Conservation (phyloP, 1,284 basidiomycete species). For the Exobasidium rhododendri region DNA sequence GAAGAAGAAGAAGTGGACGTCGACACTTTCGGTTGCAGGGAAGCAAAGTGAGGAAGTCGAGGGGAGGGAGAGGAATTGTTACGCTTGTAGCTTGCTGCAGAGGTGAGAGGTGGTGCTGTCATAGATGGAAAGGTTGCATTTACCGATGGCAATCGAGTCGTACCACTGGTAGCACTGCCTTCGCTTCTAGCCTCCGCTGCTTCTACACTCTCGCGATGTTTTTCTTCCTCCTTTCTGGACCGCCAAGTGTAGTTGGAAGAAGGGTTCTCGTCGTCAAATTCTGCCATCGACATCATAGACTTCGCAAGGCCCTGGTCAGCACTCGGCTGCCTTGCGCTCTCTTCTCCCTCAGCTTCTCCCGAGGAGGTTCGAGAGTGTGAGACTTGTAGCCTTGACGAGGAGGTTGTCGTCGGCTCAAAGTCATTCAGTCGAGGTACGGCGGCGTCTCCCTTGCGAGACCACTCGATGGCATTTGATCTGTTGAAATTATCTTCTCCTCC, state of each 20-base stretch:
- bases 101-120: neutral
- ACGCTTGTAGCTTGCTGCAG: neutral
- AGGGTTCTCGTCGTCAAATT: neutral
- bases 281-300: neutral
- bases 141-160: neutral
- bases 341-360: neutral
- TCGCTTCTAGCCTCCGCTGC: neutral
- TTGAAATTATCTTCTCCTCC: too few species aligned
- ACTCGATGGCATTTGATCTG: neutral
- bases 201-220: neutral
- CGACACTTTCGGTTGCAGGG: neutral
- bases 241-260: constrained; percentile 11
- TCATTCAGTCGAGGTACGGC: neutral
- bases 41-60: constrained; percentile 9
- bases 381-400: neutral
- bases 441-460: neutral
- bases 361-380: constrained; percentile 5
- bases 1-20: neutral
- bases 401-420: neutral
- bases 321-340: neutral
- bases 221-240: neutral
- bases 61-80: constrained; percentile 2
- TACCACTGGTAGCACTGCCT: neutral
- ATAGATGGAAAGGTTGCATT: too few species aligned
- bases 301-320: neutral